Percentiles rank a stretch among this genome's conserved stretches.
Evolutionary conservation across 2,329 filamentous ascomycete species (phyloP).

Genomic region (Zymoseptoria tritici): DNA sequence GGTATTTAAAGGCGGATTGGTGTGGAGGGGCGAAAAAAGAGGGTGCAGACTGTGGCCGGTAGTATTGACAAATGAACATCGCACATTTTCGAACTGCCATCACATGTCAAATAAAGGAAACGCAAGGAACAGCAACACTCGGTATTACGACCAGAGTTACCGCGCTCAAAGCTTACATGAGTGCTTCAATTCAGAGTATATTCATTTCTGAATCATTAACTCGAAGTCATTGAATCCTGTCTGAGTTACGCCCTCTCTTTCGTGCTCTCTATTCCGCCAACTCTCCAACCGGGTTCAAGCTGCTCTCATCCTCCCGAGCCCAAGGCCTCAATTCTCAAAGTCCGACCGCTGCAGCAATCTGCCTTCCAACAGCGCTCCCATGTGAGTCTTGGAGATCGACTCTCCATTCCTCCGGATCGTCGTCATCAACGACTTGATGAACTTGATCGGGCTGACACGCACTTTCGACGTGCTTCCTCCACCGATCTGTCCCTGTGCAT

Average conservation of each 20-base stretch:
- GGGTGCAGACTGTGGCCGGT: too few relatives aligned
- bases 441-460: constrained; percentile 16
- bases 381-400: constrained; percentile 21
- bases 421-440: constrained; percentile 19
- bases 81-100: too few relatives aligned
- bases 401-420: constrained; percentile 19
- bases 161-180: too few relatives aligned
- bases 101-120: too few relatives aligned
- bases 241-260: not conserved
- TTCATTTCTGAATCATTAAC: too few relatives aligned
- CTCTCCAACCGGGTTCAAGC: not conserved
- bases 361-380: constrained; percentile 21
- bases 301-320: not conserved
- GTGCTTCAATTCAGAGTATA: too few relatives aligned
- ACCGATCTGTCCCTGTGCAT: constrained; percentile 11
- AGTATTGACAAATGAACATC: too few relatives aligned
- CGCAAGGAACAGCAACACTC: too few relatives aligned
- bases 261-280: not conserved
- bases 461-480: constrained; percentile 10
- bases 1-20: not conserved
- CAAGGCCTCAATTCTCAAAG: constrained; percentile 4
- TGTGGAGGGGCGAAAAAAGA: not conserved
- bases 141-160: too few relatives aligned
- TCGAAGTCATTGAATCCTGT: too few relatives aligned
- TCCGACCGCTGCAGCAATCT: constrained; percentile 8